Evolutionary conservation across 2,329 filamentous ascomycete species (phyloP), one percentile per base, ranked within the genome.

Genomic region (Ophiostoma himal-ulmi): DNA sequence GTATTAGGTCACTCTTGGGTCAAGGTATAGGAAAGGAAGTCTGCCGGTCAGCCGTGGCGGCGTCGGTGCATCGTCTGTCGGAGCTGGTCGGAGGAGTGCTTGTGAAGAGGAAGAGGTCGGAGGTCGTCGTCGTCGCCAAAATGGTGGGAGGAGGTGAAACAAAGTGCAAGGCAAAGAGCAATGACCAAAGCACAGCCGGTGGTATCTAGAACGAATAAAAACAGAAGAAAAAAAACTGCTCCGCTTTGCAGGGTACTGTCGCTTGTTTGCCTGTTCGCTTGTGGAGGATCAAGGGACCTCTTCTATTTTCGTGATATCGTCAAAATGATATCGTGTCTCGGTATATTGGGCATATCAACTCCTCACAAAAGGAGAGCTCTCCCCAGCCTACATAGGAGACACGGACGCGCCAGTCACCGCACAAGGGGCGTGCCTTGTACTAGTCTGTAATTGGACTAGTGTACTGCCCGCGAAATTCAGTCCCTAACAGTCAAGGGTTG

Each of bases 391-490:
- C 52, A 69, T 57, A 52, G 66, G 60, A 68, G 68, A 68, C 70
- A 70, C 65, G 48, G 62, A 72, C 71, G 71, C 71, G 71, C 71
- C 52, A 57, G 66, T 69, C 37, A 44, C 44, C 7, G 41, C 64
- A 66, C 54, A 69, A 68, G 71, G 71, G 67, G 67, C 71, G 71
- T 72, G 69, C 71, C 69, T 70, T 65, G 66, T 26, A 2, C 71
- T 68, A 72, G 62, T 44, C 67, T 3, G 13, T 4, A 52, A 69
- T 22, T 1, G 57, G 57, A 26, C 52, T 57, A 30, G 52, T 14
- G 22, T 2, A 3, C 1, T 0, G 8, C 11, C 39, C 17, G 17
- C 17, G 8, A 48, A 48, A 48, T 44, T 13, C 41, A 17, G 41
- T 54, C 30, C 48, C n/a, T 22, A 22, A 26, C n/a, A 57, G 52